phyloP scores from a whole-genome alignment of 164 flowering plant species.

The Vitis riparia region DNA sequence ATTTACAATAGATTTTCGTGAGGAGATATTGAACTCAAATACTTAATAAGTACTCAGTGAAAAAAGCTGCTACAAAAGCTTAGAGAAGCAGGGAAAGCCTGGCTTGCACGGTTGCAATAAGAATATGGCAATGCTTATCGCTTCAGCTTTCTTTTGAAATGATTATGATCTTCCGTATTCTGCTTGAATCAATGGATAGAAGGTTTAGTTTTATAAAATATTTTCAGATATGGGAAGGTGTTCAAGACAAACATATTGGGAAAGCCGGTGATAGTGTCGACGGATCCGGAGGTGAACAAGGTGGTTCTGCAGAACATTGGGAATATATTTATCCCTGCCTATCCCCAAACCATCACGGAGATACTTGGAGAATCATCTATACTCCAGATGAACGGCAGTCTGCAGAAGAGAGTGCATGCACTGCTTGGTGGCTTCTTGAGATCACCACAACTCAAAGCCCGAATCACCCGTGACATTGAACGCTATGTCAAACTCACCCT shows the following conservation, averaged over 20 bases:
- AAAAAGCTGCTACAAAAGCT: too few relatives aligned
- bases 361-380: conserved; percentile 74
- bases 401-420: conserved; percentile 75
- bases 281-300: conserved; percentile 90
- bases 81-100: too few relatives aligned
- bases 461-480: conserved; percentile 58
- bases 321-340: conserved; percentile 60
- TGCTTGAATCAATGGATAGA: too few relatives aligned
- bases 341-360: conserved; percentile 76
- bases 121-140: too few relatives aligned
- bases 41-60: too few relatives aligned
- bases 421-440: conserved; percentile 68
- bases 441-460: conserved; percentile 70
- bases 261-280: conserved; percentile 75
- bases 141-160: conserved; percentile 12
- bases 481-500: conserved; percentile 38
- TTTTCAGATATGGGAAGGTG: conserved; percentile 80
- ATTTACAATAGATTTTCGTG: too few relatives aligned
- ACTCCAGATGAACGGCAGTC: conserved; percentile 61
- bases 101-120: too few relatives aligned
- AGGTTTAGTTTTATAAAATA: not conserved
- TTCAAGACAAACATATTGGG: conserved; percentile 87
- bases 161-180: not conserved
- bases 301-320: conserved; percentile 78
- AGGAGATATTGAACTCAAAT: too few relatives aligned